Percentiles rank a stretch among this genome's conserved stretches.
These are phyloP conservation scores for Pisolithus orientalis DNA, from an alignment of 768 basidiomycete genomes.

Conservation along the genomic window DNA sequence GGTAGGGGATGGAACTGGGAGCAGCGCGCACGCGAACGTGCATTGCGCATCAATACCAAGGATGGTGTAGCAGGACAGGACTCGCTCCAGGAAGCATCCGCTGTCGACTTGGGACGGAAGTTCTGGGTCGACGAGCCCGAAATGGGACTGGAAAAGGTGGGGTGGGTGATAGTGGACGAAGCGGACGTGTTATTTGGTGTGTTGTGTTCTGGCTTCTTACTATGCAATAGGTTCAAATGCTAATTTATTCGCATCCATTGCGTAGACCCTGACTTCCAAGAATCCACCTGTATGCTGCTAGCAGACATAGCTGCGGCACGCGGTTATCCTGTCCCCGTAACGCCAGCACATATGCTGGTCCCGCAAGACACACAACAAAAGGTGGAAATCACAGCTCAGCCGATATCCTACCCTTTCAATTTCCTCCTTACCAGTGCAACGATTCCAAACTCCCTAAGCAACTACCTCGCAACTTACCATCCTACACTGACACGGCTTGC, in stretches of 20 bases:
- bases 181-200: slow-evolving; percentile 85
- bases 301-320: slow-evolving; percentile 64
- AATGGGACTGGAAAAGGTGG: slow-evolving; percentile 61
- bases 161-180: slow-evolving; percentile 90
- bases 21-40: slow-evolving; percentile 18
- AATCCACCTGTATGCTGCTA: slow-evolving; percentile 63
- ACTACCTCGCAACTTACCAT: slow-evolving; percentile 57
- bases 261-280: slow-evolving; percentile 76
- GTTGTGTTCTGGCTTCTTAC: slow-evolving; percentile 30
- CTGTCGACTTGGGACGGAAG: slow-evolving; percentile 17
- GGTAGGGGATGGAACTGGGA: slow-evolving; percentile 50
- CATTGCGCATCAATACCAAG: slow-evolving; percentile 18
- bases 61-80: slow-evolving; percentile 23
- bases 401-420: slow-evolving; percentile 63
- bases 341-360: background rate
- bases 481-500: slow-evolving; percentile 65
- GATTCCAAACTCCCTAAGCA: slow-evolving; percentile 68
- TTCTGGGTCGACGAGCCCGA: slow-evolving; percentile 45
- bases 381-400: slow-evolving; percentile 6
- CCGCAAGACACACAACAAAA: background rate
- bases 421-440: slow-evolving; percentile 82
- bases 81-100: slow-evolving; percentile 9
- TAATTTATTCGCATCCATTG: background rate
- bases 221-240: background rate
- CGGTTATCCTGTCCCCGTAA: slow-evolving; percentile 1